Conservation (phyloP, 2,329 filamentous ascomycete species). For the Epichloe typhina region DNA sequence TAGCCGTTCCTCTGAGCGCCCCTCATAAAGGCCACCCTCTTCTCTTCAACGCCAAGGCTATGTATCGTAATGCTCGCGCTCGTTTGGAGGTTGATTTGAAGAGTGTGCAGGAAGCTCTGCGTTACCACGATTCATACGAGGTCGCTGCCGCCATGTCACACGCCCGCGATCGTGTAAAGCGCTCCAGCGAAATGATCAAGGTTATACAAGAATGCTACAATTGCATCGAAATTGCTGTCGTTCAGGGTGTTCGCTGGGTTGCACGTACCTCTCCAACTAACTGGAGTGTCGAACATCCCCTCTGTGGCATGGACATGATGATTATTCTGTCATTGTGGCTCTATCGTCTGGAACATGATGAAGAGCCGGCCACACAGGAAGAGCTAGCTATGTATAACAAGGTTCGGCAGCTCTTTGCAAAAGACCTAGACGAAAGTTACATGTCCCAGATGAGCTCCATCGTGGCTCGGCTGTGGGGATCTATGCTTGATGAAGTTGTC, state of each 20-base stretch:
- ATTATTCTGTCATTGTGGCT: conserved; percentile 97
- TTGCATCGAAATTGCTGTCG: conserved; percentile 89
- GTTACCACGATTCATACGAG: conserved; percentile 95
- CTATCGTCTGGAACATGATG: conserved; percentile 98
- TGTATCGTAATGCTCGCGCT: conserved; percentile 87
- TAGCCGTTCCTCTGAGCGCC: conserved; percentile 78
- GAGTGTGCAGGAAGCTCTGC: conserved; percentile 86
- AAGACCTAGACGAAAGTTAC: conserved; percentile 73
- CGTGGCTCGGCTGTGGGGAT: conserved; percentile 89
- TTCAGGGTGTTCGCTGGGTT: conserved; percentile 94
- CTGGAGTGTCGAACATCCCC: conserved; percentile 96
- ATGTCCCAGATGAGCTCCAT: conserved; percentile 84
- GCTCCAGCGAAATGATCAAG: conserved; percentile 94
- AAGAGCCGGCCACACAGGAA: conserved; percentile 75
- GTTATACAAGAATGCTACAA: conserved; percentile 96
- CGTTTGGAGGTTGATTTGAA: conserved; percentile 92
- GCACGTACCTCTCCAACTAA: conserved; percentile 95
- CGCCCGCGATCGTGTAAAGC: conserved; percentile 84
- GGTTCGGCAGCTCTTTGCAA: conserved; percentile 78
- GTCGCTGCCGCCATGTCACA: conserved; percentile 94
- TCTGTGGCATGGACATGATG: conserved; percentile 94
- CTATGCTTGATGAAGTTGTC: conserved; percentile 95
- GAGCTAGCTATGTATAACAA: conserved; percentile 87
- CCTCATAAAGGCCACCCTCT: conserved; percentile 93
- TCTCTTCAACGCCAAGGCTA: conserved; percentile 95